Percentiles rank a stretch among this genome's conserved stretches.
phyloP scores from a whole-genome alignment of 129 eudicot species.

The Ambrosia artemisiifolia region DNA sequence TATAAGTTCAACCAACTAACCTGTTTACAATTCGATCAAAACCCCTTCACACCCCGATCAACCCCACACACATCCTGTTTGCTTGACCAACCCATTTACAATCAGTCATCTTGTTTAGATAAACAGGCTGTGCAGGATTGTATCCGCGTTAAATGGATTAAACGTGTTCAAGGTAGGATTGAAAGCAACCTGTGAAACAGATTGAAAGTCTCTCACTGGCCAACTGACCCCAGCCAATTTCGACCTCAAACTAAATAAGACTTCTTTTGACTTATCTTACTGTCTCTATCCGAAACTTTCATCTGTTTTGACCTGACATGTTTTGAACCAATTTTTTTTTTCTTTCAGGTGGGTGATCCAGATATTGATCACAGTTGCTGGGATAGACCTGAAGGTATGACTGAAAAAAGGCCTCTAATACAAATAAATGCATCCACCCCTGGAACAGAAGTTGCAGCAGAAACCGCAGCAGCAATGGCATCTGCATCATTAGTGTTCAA shows the following conservation, averaged over 20 bases:
- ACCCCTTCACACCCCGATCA: no score
- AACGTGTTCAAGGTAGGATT: no score
- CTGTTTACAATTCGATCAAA: no score
- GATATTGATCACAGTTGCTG: constrained; percentile 80
- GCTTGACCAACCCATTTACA: no score
- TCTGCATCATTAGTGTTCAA: constrained; percentile 89
- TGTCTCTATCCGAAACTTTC: background rate
- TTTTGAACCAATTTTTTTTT: background rate
- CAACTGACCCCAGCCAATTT: background rate
- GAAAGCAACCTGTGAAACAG: no score
- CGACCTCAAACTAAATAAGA: background rate
- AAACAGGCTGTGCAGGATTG: background rate
- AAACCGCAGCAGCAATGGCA: constrained; percentile 95
- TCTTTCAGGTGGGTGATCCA: constrained; percentile 80
- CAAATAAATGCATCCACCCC: constrained; percentile 73
- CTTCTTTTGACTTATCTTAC: background rate
- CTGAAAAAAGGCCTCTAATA: constrained; percentile 57
- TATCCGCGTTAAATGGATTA: background rate
- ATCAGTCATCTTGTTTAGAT: background rate
- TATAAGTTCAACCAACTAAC: no score
- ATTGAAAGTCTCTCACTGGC: no score
- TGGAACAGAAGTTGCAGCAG: constrained; percentile 96
- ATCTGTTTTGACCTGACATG: background rate
- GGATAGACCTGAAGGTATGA: constrained; percentile 93
- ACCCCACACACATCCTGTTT: background rate